Base-by-base conservation (phyloP, 148 eudicot genomes). In the Nyssa sinensis region DNA sequence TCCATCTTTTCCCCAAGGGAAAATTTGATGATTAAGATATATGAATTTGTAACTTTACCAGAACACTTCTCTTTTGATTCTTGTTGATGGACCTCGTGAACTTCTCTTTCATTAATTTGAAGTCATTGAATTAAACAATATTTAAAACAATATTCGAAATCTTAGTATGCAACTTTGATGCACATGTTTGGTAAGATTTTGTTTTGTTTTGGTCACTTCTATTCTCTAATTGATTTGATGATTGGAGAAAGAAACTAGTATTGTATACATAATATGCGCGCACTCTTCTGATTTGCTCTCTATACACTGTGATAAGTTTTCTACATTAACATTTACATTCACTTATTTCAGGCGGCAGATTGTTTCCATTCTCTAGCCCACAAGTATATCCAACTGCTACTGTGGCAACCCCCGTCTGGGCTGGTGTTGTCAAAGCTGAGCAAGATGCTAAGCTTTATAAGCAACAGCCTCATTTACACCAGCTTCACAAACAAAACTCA, bases 391-490 rank as follows among this genome's bases (percentile, higher is more conserved):
- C 73, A 66, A 30, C 72, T 13, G 44, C 75, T 30, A 23, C 72
- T 11, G n/a, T 72, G 60, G 13, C 76, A 8, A 78, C 41, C 51
- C 81, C 81, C 27, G 30, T 72, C 66, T 78, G 76, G 81, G 47
- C 76, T 24, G 76, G 76, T 31, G 27, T 72, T 11, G 72, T 66
- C 25, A 66, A 78, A 67, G 58, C 76, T n/a, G 62, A 69, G 57
- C 73, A 61, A 69, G 69, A 75, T 30, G 37, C 32, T 28, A 53
- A 39, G 73, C 31, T 67, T 24, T 75, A 67, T 31, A 62, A 68
- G 19, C 72, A 41, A 37, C 29, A 67, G 29, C 39, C 63, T 17
- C 64, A 71, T 37, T 12, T 35, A 27, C 41, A 21, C 39, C 72
- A 29, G 31, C 61, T 35, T 10, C 55, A 75, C 57, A 75, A 67